A percentile compares a stretch with the other conserved stretches of the same genome.
Evolutionary conservation across 2,329 filamentous ascomycete species (phyloP).

Genomic region (Cyphellophora europaea): DNA sequence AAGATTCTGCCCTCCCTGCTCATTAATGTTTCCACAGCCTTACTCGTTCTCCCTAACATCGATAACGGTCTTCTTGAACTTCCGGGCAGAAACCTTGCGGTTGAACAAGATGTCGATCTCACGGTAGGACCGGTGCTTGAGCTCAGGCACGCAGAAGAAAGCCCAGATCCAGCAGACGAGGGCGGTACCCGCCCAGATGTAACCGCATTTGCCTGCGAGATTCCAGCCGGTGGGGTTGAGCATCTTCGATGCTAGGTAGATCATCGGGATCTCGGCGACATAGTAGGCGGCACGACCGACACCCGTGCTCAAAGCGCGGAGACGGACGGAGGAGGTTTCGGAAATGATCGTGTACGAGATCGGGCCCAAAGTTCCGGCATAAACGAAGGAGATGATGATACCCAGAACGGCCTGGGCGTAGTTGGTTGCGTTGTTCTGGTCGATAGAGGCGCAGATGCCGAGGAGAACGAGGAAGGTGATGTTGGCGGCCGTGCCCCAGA

Average conservation of each 20-base stretch:
- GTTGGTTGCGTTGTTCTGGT: slow-evolving; percentile 22
- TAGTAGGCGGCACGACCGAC: slow-evolving; percentile 45
- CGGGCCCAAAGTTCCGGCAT: slow-evolving; percentile 46
- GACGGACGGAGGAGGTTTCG: slow-evolving; percentile 44
- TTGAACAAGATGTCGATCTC: slow-evolving; percentile 38
- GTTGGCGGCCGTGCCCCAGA: slow-evolving; percentile 49
- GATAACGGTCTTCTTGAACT: slow-evolving; percentile 36
- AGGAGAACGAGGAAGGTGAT: slow-evolving; percentile 22
- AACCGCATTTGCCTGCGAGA: slow-evolving; percentile 24
- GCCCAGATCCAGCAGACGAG: slow-evolving; percentile 31
- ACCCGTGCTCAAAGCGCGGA: slow-evolving; percentile 47
- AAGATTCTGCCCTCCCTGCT: too few relatives aligned
- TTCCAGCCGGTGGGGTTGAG: slow-evolving; percentile 22
- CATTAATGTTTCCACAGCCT: too few relatives aligned
- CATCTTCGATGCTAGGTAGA: slow-evolving; percentile 24
- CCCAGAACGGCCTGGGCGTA: slow-evolving; percentile 19
- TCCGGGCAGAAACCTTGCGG: slow-evolving; percentile 30
- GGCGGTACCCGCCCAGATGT: slow-evolving; percentile 31
- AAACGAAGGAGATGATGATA: slow-evolving; percentile 46
- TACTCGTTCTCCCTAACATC: slow-evolving; percentile 20
- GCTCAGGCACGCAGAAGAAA: slow-evolving; percentile 36
- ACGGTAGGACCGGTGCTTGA: slow-evolving; percentile 37
- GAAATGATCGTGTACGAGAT: slow-evolving; percentile 44
- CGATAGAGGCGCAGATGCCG: slow-evolving; percentile 21
- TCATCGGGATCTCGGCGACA: slow-evolving; percentile 38